Conservation (phyloP, 1,284 basidiomycete species). For the Rhodofomes roseus region DNA sequence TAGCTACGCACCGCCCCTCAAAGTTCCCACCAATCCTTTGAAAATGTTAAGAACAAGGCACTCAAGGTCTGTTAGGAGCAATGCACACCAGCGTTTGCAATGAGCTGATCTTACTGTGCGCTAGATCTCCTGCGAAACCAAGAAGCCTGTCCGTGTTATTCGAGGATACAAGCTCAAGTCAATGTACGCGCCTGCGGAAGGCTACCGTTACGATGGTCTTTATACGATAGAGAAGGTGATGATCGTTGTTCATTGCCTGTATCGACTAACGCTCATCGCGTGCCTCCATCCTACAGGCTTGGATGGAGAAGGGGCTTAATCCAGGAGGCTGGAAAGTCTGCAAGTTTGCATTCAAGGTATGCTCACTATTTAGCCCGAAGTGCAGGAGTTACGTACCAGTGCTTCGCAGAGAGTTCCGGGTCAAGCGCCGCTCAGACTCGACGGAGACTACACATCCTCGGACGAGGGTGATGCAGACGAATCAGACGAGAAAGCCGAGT, state of each 20-base stretch:
- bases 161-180: slow-evolving; percentile 76
- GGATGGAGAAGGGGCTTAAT: slow-evolving; percentile 67
- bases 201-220: slow-evolving; percentile 84
- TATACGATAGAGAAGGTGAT: slow-evolving; percentile 70
- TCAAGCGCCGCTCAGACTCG: slow-evolving; percentile 47
- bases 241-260: too few species aligned
- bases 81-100: neutral
- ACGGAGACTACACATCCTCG: slow-evolving; percentile 8
- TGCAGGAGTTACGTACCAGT: neutral
- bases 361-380: slow-evolving; percentile 13
- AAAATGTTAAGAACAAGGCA: slow-evolving; percentile 64
- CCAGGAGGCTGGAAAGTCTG: slow-evolving; percentile 67
- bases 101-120: neutral
- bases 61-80: slow-evolving; percentile 44
- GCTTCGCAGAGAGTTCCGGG: slow-evolving; percentile 50
- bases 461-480: slow-evolving; percentile 8
- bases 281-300: slow-evolving; percentile 41
- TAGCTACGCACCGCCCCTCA: slow-evolving; percentile 84
- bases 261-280: neutral
- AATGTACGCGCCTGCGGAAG: slow-evolving; percentile 66
- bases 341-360: slow-evolving; percentile 75
- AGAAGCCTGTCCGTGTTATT: slow-evolving; percentile 78
- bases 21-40: slow-evolving; percentile 74
- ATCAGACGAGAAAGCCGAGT: neutral
- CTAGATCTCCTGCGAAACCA: slow-evolving; percentile 65